phyloP scores from a whole-genome alignment of 805 yeast genomes.

The Komagataella pastoris region DNA sequence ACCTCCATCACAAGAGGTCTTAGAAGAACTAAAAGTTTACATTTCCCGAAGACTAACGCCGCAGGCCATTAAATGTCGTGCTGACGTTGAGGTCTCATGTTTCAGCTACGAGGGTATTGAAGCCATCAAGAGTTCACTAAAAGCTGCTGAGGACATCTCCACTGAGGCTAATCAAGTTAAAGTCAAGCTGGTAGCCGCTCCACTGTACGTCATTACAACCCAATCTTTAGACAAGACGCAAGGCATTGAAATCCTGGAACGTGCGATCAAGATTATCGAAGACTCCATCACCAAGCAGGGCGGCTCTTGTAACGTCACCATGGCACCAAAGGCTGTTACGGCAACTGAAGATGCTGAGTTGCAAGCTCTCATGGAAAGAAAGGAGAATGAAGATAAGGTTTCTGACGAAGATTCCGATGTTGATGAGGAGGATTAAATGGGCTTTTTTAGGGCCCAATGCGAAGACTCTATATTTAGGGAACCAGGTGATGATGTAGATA shows the following conservation, averaged over 20 bases:
- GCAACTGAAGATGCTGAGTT: constrained; percentile 97
- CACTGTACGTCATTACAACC: constrained; percentile 85
- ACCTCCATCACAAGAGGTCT: constrained; percentile 60
- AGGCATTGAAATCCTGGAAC: constrained; percentile 69
- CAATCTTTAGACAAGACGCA: constrained; percentile 84
- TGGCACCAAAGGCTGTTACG: constrained; percentile 98
- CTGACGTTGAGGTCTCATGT: constrained; percentile 97
- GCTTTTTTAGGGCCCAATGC: not conserved
- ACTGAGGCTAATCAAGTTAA: constrained; percentile 82
- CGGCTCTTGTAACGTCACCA: constrained; percentile 83
- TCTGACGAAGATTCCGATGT: constrained; percentile 50
- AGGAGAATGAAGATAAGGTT: constrained; percentile 78
- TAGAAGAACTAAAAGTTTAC: constrained; percentile 76
- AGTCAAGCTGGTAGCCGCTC: constrained; percentile 95
- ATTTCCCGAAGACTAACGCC: constrained; percentile 93
- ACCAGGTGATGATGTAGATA: not conserved
- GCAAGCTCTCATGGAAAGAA: constrained; percentile 87
- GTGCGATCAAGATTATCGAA: constrained; percentile 68
- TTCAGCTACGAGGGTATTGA: constrained; percentile 96
- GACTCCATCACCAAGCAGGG: constrained; percentile 59
- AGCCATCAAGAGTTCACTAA: constrained; percentile 83
- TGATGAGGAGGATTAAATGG: constrained; percentile 10
- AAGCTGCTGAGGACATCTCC: constrained; percentile 73
- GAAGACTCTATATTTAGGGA: not conserved
- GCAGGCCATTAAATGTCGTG: constrained; percentile 94